phyloP scores from a whole-genome alignment of 1,139 yeast genomes.

The Torulaspora pretoriensis region DNA sequence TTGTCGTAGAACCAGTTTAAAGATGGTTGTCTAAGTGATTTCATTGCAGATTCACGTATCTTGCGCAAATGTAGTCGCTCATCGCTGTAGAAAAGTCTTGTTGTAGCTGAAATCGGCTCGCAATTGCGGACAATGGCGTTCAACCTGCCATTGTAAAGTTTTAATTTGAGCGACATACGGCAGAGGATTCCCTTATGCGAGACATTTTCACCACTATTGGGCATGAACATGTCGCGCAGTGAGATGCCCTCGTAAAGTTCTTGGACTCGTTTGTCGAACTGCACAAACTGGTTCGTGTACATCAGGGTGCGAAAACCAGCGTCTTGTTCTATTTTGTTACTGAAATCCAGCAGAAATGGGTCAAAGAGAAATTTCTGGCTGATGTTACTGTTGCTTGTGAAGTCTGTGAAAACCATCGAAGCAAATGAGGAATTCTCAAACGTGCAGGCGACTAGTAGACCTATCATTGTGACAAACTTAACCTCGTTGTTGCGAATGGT shows the following conservation, averaged over 20 bases:
- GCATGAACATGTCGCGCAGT: constrained; percentile 13
- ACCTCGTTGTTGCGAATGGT: constrained; percentile 9
- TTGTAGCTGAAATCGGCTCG: constrained; percentile 13
- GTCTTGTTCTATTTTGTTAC: constrained; percentile 13
- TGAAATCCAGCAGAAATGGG: constrained; percentile 18
- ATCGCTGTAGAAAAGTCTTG: constrained; percentile 3
- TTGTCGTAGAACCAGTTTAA: constrained; percentile 6
- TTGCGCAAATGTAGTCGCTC: constrained; percentile 2
- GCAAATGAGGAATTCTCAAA: constrained; percentile 17
- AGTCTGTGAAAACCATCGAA: constrained; percentile 27
- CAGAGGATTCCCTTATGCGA: constrained; percentile 30
- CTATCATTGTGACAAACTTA: constrained; percentile 20
- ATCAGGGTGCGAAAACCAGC: constrained; percentile 22
- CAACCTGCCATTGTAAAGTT: constrained; percentile 21
- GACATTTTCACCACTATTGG: constrained; percentile 20
- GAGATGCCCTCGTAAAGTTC: constrained; percentile 9
- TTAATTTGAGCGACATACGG: constrained; percentile 23
- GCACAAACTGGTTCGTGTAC: constrained; percentile 19
- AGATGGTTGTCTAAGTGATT: neutral
- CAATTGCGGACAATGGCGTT: constrained; percentile 28
- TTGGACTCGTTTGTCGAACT: constrained; percentile 15
- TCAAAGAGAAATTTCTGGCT: constrained; percentile 25
- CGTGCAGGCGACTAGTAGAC: constrained; percentile 20
- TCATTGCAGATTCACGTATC: neutral
- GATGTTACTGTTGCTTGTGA: constrained; percentile 15